phyloP scores from a whole-genome alignment of 129 eudicot genomes.

The Ambrosia trifida region DNA sequence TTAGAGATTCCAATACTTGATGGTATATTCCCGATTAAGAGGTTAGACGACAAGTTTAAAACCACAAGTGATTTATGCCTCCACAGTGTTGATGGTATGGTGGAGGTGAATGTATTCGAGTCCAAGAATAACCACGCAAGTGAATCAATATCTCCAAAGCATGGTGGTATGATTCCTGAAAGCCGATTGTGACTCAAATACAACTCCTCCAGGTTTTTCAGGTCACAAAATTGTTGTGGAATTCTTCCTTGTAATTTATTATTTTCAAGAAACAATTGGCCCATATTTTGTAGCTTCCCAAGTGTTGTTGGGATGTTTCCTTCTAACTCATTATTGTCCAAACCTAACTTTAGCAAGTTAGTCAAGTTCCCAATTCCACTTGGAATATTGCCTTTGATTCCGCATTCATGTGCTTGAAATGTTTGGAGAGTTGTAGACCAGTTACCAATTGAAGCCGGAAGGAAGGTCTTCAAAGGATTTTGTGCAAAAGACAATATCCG shows the following conservation, averaged over 20 bases:
- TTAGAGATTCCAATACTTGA: constrained; percentile 35
- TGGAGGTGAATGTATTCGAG: constrained; percentile 32
- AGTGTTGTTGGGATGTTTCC: constrained; percentile 41
- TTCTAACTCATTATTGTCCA: constrained; percentile 32
- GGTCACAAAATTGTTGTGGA: constrained; percentile 26
- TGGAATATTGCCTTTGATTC: constrained; percentile 38
- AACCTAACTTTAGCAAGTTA: constrained; percentile 9
- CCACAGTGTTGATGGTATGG: constrained; percentile 37
- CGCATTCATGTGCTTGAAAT: constrained; percentile 32
- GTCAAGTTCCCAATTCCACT: constrained; percentile 43
- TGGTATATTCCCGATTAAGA: constrained; percentile 29
- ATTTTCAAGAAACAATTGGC: constrained; percentile 21
- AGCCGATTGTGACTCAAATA: constrained; percentile 30
- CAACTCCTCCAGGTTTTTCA: constrained; percentile 22
- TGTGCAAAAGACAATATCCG: constrained; percentile 3
- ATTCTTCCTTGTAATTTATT: constrained; percentile 33
- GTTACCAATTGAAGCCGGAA: constrained; percentile 37
- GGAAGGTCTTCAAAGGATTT: constrained; percentile 34
- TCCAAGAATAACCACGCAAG: constrained; percentile 36
- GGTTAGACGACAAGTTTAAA: constrained; percentile 38
- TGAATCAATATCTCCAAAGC: constrained; percentile 36
- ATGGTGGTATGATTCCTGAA: constrained; percentile 41
- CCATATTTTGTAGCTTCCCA: constrained; percentile 20
- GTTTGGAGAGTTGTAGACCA: constrained; percentile 27
- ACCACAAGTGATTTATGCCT: constrained; percentile 9